Evolutionary conservation across 2,329 filamentous ascomycete species (phyloP), one percentile per base, ranked within the genome.

Genomic region (Thielaviopsis euricoi): DNA sequence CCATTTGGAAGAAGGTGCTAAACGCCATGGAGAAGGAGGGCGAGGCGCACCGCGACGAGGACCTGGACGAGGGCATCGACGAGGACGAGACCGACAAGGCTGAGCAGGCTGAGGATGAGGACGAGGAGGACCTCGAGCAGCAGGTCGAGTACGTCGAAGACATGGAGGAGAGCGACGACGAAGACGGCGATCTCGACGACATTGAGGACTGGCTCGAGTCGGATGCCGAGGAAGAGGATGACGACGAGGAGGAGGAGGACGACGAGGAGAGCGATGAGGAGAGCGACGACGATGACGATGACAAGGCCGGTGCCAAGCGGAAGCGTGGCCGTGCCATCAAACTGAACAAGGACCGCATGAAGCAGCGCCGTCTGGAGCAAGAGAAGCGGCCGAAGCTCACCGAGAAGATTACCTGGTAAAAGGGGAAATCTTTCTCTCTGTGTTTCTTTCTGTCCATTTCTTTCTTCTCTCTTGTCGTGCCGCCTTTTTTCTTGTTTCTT

Each of bases 1-100:
- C 81, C 15, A 89, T 98, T 61, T 98, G 93, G 93, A 94, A 94
- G 79, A 95, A 90, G 79, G 93, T 98, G 7, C 81, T 98, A 64
- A 83, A 84, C 61, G 89, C 89, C 3, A 77, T 98, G 71, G 93
- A 98, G 78, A 80, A 86, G 64, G 85, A 86, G 65, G 90, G 91
- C 60, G 83, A 94, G 66, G 91, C 86, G 51, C 76, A 81, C 62
- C 77, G 88, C 57, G 91, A 96, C 69, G 82, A 89, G 72, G 91
- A 97, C 69, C 71, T 93, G 69, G 91, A 96, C 68, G 83, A 90
- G 64, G 91, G 90, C 10, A 82, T 94, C 62, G 73, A 76, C 15
- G 83, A 86, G 58, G 76, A 82, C 49, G 83, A 87, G 65, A 79
- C 82, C 62, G 84, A 87, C 29, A 76, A 80, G 62, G 80, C 81